Percentiles rank a stretch among this genome's conserved stretches.
Conservation (phyloP, 2,329 filamentous ascomycete species). For the Xylaria arbuscula region DNA sequence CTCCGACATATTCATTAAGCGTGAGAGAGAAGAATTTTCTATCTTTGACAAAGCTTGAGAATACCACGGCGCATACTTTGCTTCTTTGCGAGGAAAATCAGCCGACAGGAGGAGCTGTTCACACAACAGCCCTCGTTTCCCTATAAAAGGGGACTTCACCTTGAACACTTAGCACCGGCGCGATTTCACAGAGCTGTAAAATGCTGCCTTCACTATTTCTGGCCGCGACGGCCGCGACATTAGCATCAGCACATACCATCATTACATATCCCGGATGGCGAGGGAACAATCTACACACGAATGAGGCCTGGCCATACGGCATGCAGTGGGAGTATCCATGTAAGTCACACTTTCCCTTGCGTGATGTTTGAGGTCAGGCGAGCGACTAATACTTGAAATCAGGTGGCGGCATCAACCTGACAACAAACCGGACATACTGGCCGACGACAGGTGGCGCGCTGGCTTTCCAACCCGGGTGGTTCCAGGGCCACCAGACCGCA, state of each 20-base stretch:
- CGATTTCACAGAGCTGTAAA: constrained; percentile 33
- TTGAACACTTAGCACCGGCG: background rate
- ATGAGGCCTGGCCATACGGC: constrained; percentile 83
- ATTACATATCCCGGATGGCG: constrained; percentile 88
- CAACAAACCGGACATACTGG: constrained; percentile 91
- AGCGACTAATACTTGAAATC: constrained; percentile 26
- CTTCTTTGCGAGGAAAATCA: constrained; percentile 8
- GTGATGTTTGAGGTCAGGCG: background rate
- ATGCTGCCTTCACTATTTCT: constrained; percentile 62
- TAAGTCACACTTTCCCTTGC: constrained; percentile 59
- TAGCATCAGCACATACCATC: constrained; percentile 78
- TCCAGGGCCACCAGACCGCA: constrained; percentile 84
- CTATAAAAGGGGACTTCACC: constrained; percentile 8
- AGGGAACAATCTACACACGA: constrained; percentile 86
- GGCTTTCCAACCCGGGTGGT: constrained; percentile 94
- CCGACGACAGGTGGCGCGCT: constrained; percentile 88
- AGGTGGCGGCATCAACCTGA: constrained; percentile 86
- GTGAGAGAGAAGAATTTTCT: background rate
- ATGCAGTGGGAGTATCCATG: constrained; percentile 98
- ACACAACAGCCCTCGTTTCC: constrained; percentile 10
- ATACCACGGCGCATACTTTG: background rate
- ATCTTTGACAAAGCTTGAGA: background rate
- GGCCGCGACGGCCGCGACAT: constrained; percentile 58
- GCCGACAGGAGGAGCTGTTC: constrained; percentile 7
- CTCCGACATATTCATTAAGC: no score